Base-by-base conservation (phyloP, 2,329 filamentous ascomycete species). In the Hypoxylon rubiginosum region DNA sequence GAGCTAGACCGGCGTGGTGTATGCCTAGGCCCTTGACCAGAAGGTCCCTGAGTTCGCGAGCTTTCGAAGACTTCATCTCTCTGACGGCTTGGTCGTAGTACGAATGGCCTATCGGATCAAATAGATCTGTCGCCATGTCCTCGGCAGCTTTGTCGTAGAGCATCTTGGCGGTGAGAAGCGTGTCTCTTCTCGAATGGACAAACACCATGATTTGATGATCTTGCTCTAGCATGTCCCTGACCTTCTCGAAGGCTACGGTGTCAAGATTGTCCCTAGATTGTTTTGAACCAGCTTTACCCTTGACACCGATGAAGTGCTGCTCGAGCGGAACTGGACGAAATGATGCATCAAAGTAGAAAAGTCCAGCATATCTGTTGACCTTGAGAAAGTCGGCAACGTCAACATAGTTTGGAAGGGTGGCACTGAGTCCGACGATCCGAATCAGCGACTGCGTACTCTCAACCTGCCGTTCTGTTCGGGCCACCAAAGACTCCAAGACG, bases 181-280 rank as follows among this genome's bases (percentile, higher is more conserved):
- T 99, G 73, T 99, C 97, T 76, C 97, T 94, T 26, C 96, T 88
- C 0, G 95, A 97, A 78, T 99, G 97, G 10, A 99, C 97, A 78
- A 99, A 99, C 0, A 99, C 95, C 97, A 99, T 99, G 71, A 99
- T 88, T 78, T 99, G 96, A 74, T 99, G 96, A n/a, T 92, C 94
- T 63, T 85, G 84, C 75, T 94, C 89, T 2, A 99, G 84, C 94
- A 99, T 97, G 56, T 96, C 92, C 71, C 90, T 91, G 50, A 97
- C 94, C 77, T 99, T 99, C 71, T 98, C 94, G 76, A 97, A 99
- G 0, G 93, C 90, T 2, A 93, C 90, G 24, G 86, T 86, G 72
- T 99, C 96, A 28, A 99, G 83, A 71, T 98, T 98, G 39, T 97
- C 95, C 62, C 92, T 90, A 8, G 92, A 94, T 64, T 90, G 88